Percentiles rank a stretch among this genome's conserved stretches.
phyloP scores from a whole-genome alignment of 2,329 filamentous ascomycete species.

The Hypoxylon rubiginosum region DNA sequence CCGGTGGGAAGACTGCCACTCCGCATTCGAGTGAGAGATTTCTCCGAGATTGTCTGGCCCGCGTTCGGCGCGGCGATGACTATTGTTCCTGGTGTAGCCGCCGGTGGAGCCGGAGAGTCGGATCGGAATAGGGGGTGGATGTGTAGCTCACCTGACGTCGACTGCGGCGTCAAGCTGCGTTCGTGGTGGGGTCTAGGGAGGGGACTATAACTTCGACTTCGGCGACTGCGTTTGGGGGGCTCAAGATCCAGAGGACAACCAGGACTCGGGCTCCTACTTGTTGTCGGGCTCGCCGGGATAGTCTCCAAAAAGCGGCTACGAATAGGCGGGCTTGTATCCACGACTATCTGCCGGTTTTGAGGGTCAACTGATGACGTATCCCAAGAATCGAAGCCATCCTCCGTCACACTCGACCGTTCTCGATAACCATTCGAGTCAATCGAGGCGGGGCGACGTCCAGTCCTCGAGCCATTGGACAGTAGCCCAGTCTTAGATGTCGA shows the following conservation, averaged over 20 bases:
- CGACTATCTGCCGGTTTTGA: slow-evolving; percentile 70
- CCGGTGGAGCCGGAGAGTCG: slow-evolving; percentile 76
- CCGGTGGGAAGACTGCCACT: slow-evolving; percentile 66
- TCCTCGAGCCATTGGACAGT: slow-evolving; percentile 59
- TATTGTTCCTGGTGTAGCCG: slow-evolving; percentile 76
- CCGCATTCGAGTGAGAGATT: slow-evolving; percentile 66
- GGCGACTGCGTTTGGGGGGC: slow-evolving; percentile 59
- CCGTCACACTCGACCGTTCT: slow-evolving; percentile 55
- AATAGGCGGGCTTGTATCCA: slow-evolving; percentile 63
- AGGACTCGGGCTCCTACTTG: slow-evolving; percentile 75
- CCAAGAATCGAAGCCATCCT: slow-evolving; percentile 82
- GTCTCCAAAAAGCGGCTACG: slow-evolving; percentile 73
- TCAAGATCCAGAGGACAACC: slow-evolving; percentile 70
- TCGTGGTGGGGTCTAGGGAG: slow-evolving; percentile 53
- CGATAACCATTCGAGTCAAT: slow-evolving; percentile 60
- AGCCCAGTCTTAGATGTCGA: slow-evolving; percentile 70
- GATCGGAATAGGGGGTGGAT: slow-evolving; percentile 85
- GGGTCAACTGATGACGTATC: slow-evolving; percentile 77
- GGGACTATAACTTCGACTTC: slow-evolving; percentile 68
- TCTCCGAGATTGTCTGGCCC: slow-evolving; percentile 72
- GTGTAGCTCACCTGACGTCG: slow-evolving; percentile 70
- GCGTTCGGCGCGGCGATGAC: slow-evolving; percentile 78
- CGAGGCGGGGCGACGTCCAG: slow-evolving; percentile 60
- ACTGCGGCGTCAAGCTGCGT: slow-evolving; percentile 54
- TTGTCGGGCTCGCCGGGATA: slow-evolving; percentile 75